phyloP scores from a whole-genome alignment of 1,284 basidiomycete genomes.

The Trichosporon asahii region DNA sequence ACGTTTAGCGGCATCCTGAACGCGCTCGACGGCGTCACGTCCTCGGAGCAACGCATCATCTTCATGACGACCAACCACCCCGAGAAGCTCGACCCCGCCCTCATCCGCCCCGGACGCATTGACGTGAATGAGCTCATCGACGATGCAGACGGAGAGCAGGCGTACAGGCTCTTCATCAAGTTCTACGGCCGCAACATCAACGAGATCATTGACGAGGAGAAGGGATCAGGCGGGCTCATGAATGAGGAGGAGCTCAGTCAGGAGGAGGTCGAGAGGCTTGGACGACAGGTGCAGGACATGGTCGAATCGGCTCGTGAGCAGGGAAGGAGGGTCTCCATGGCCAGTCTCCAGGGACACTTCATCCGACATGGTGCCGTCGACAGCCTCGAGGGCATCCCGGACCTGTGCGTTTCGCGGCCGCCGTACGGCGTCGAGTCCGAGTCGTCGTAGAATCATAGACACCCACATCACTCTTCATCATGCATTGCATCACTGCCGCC shows the following conservation, averaged over 20 bases:
- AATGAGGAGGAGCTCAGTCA: conserved; percentile 8
- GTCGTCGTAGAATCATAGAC: not conserved
- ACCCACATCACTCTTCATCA: not conserved
- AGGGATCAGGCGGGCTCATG: conserved; percentile 15
- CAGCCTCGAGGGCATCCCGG: conserved; percentile 60
- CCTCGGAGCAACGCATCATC: conserved; percentile 92
- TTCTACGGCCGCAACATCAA: conserved; percentile 62
- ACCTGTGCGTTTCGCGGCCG: conserved; percentile 36
- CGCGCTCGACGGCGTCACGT: conserved; percentile 94
- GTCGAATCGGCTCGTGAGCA: conserved; percentile 55
- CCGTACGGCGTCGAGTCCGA: conserved; percentile 5
- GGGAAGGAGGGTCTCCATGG: conserved; percentile 79
- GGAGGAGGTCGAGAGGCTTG: conserved; percentile 58
- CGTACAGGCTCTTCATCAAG: conserved; percentile 69
- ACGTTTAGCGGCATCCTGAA: conserved; percentile 98
- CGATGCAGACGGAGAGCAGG: conserved; percentile 82
- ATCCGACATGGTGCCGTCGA: conserved; percentile 69
- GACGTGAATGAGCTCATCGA: conserved; percentile 81
- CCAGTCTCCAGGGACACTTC: conserved; percentile 85
- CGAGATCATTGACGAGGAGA: conserved; percentile 12
- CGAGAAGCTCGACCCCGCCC: conserved; percentile 63
- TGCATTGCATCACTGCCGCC: conserved; percentile 6
- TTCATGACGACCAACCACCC: conserved; percentile 99
- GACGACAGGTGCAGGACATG: conserved; percentile 58
- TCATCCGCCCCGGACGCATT: conserved; percentile 91